Percentiles rank a stretch among this genome's conserved stretches.
phyloP scores from a whole-genome alignment of 2,329 filamentous ascomycete genomes.

The Orbilia brochopaga region DNA sequence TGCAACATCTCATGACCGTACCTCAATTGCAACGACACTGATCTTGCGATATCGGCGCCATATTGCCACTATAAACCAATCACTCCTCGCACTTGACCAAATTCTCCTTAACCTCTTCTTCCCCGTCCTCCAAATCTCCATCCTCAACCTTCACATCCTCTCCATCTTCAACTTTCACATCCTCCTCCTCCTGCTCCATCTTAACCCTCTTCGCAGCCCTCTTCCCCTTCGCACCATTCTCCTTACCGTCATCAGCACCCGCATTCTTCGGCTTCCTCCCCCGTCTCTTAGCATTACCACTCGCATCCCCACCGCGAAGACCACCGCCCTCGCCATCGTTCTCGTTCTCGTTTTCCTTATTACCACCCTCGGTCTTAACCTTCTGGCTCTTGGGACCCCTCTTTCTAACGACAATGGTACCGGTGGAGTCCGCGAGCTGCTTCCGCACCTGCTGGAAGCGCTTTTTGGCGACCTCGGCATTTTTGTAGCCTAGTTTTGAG shows the following conservation, averaged over 20 bases:
- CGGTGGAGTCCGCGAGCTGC: constrained; percentile 12
- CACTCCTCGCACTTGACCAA: neutral
- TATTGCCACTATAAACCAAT: too few relatives aligned
- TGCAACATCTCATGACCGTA: too few relatives aligned
- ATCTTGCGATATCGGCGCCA: too few relatives aligned
- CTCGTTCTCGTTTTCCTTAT: neutral
- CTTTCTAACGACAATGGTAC: neutral
- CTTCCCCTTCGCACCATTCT: constrained; percentile 1
- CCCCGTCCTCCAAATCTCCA: constrained; percentile 3
- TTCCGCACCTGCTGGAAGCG: constrained; percentile 21
- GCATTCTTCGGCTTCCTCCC: constrained; percentile 17
- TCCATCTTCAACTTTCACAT: neutral
- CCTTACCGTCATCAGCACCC: neutral
- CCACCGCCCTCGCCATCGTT: neutral
- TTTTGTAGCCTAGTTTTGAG: constrained; percentile 22
- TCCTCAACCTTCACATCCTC: neutral
- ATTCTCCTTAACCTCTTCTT: constrained; percentile 6
- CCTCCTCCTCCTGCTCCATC: neutral
- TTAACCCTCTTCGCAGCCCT: constrained; percentile 7
- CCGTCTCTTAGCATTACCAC: constrained; percentile 9
- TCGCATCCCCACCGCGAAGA: constrained; percentile 1
- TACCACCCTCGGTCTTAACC: neutral
- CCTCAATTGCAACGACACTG: too few relatives aligned
- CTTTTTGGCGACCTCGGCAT: constrained; percentile 23
- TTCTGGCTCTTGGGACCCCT: neutral